Conservation (phyloP, 2,329 filamentous ascomycete genomes). For the Curvularia verruculosa region DNA sequence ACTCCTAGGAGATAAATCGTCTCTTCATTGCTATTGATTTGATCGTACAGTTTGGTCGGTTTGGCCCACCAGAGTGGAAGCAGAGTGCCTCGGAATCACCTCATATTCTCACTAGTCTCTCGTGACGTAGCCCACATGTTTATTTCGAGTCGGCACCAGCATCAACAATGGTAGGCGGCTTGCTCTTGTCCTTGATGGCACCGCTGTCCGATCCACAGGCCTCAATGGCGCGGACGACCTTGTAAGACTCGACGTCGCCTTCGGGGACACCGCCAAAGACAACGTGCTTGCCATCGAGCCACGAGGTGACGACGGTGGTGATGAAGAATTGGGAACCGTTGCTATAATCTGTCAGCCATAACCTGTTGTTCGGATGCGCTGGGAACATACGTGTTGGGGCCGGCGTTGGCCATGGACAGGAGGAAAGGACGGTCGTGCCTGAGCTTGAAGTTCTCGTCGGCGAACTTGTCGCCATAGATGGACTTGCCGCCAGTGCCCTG, state of each 20-base stretch:
- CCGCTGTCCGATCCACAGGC: slow-evolving; percentile 62
- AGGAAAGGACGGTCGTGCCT: slow-evolving; percentile 78
- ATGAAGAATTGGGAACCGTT: slow-evolving; percentile 78
- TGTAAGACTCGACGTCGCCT: slow-evolving; percentile 60
- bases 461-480: slow-evolving; percentile 94
- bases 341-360: slow-evolving; percentile 47
- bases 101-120: background rate
- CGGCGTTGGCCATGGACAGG: slow-evolving; percentile 94
- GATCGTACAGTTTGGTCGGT: background rate
- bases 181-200: slow-evolving; percentile 57
- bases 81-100: background rate
- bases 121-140: background rate
- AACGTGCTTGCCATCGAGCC: slow-evolving; percentile 81
- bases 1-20: background rate
- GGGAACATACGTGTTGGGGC: slow-evolving; percentile 78
- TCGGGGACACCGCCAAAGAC: slow-evolving; percentile 76
- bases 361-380: background rate
- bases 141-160: slow-evolving; percentile 53
- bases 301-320: slow-evolving; percentile 70
- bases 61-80: background rate
- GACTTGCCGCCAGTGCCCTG: slow-evolving; percentile 90
- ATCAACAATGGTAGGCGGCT: slow-evolving; percentile 60
- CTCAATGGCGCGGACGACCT: slow-evolving; percentile 65
- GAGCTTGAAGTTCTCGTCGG: slow-evolving; percentile 86
- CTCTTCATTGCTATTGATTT: slow-evolving; percentile 6